These are phyloP conservation scores for Stropharia rugosoannulata DNA, from an alignment of 768 basidiomycete genomes.

Conservation along the genomic window DNA sequence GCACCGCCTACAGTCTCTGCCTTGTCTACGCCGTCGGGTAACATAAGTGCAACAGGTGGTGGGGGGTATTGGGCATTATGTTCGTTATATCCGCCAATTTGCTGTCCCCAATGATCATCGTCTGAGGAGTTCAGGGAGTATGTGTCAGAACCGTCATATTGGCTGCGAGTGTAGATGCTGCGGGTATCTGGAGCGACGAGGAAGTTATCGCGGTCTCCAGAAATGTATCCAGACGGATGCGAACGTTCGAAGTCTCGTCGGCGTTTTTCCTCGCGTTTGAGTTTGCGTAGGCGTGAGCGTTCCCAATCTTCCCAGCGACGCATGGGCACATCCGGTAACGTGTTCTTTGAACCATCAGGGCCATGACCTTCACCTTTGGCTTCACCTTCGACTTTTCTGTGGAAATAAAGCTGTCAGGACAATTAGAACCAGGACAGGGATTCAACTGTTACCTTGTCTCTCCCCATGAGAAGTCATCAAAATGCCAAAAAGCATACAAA, in stretches of 20 bases:
- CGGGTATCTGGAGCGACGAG: slow-evolving; percentile 57
- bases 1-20: slow-evolving; percentile 59
- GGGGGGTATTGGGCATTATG: slow-evolving; percentile 75
- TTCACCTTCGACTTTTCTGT: slow-evolving; percentile 95
- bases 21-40: slow-evolving; percentile 39
- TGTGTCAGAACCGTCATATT: slow-evolving; percentile 80
- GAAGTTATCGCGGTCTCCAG: slow-evolving; percentile 56
- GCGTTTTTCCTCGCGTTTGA: slow-evolving; percentile 83
- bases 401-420: slow-evolving; percentile 15
- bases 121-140: slow-evolving; percentile 83
- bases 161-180: slow-evolving; percentile 45
- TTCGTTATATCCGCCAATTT: slow-evolving; percentile 96
- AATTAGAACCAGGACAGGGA: neutral
- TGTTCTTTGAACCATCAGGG: slow-evolving; percentile 50
- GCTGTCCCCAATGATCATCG: slow-evolving; percentile 93
- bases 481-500: slow-evolving; percentile 98
- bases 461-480: slow-evolving; percentile 99
- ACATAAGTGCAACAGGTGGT: slow-evolving; percentile 73
- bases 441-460: slow-evolving; percentile 77
- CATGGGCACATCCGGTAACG: slow-evolving; percentile 73
- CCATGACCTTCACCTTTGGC: slow-evolving; percentile 77
- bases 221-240: slow-evolving; percentile 66
- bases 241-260: slow-evolving; percentile 78
- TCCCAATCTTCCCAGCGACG: slow-evolving; percentile 99
- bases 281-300: slow-evolving; percentile 86